These are phyloP conservation scores for Westerdykella sp. DNA, from an alignment of 2,329 filamentous ascomycete species.

Conservation along the genomic window DNA sequence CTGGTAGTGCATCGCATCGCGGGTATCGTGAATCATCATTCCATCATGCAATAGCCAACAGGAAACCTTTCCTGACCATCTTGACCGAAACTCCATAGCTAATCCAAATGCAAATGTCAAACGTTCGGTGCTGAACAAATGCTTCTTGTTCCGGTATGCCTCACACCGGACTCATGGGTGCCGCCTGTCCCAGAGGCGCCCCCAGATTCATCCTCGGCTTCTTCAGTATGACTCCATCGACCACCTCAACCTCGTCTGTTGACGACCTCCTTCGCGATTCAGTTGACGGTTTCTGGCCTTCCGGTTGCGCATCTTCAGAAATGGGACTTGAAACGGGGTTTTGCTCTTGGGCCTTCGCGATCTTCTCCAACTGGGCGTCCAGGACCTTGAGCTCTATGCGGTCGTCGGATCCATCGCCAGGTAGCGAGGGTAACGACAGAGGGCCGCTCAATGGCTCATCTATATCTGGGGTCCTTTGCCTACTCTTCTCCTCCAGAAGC, in stretches of 20 bases:
- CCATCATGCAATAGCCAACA: too few relatives aligned
- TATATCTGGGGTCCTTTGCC: conserved; percentile 11
- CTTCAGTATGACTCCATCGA: conserved; percentile 33
- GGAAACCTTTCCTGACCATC: not conserved
- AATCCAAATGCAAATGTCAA: not conserved
- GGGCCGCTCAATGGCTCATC: conserved; percentile 25
- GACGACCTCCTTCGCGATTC: conserved; percentile 13
- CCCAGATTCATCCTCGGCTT: conserved; percentile 33
- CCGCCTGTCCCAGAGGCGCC: conserved; percentile 26
- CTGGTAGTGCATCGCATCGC: too few relatives aligned
- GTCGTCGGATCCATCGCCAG: conserved; percentile 26
- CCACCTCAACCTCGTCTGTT: conserved; percentile 12
- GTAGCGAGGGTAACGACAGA: conserved; percentile 28
- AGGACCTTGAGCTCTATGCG: conserved; percentile 24
- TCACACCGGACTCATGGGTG: too few relatives aligned
- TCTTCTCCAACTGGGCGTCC: conserved; percentile 21
- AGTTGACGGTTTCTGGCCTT: conserved; percentile 14
- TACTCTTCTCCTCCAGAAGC: conserved; percentile 7
- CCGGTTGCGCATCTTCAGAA: conserved; percentile 1
- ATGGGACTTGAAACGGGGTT: conserved; percentile 5
- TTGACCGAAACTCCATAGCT: not conserved
- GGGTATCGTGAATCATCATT: too few relatives aligned
- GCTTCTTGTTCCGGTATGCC: too few relatives aligned
- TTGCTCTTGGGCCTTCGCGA: conserved; percentile 9
- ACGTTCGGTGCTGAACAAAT: not conserved